Base-by-base conservation (phyloP, 768 basidiomycete genomes). In the Boletus sp. region DNA sequence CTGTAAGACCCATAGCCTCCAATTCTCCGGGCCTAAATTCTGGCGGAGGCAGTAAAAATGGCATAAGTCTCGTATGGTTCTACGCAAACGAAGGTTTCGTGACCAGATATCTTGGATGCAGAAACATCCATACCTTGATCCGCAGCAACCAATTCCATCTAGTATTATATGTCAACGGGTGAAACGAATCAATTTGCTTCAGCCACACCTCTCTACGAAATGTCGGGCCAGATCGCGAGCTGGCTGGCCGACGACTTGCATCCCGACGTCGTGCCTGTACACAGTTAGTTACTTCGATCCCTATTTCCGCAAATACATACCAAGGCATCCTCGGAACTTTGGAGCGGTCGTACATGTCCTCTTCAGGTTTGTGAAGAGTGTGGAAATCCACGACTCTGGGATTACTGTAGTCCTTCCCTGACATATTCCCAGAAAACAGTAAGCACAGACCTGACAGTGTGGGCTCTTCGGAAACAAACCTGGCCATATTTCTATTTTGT, bases 181-280 rank as follows among this genome's bases (percentile, higher is more conserved):
- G 18, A 51, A 50, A 47, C 10, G 12, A 17, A 17, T 9, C 5
- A 11, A 40, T 20, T 36, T 17, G 4, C 2, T 17, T 33, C 14
- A 37, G 28, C 60, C 76, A 62, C 59, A 91, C 90, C 95, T 82
- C 71, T 98, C 90, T 15, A 93, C 84, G 64, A 99, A 99, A 75
- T 99, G 97, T 47, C 97, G 84, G 56, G 90, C 90, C 11, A 98
- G 74, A 73, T 99, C 97, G 24, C 96, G 82, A 18, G 95, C 94
- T 47, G 97, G 97, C 68, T 96, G 94, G 4, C 97, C 97, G 29
- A 98, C 90, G 41, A 98, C 86, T 71, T 99, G 97, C 78, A 98
- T 80, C 0, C 86, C 92, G 39, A 98, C 92, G 69, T 99, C 97
- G 70, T 99, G 97, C 94, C 94, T 95, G 61, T 11, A 33, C 7